Evolutionary conservation across 306 rosid species (phyloP).

Genomic region (Cucumis cinereus): DNA sequence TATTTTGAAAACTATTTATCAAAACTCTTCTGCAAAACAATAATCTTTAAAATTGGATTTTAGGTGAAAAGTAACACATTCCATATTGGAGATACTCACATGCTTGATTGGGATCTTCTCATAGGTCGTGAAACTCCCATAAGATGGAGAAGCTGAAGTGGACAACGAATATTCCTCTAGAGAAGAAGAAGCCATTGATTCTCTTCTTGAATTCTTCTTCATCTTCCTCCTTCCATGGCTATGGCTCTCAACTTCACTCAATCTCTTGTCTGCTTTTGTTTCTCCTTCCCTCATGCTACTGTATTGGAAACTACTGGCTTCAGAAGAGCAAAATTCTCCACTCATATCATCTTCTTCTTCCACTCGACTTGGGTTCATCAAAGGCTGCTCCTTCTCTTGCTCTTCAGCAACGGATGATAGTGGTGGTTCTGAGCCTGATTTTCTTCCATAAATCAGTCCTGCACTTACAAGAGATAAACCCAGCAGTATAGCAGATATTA

Average conservation of each 20-base stretch:
- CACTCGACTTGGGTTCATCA: conserved; percentile 5
- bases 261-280: neutral
- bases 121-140: conserved; percentile 72
- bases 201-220: conserved; percentile 40
- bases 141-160: conserved; percentile 46
- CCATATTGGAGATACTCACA: conserved; percentile 18
- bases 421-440: conserved; percentile 8
- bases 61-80: neutral
- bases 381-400: conserved; percentile 10
- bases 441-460: conserved; percentile 19
- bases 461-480: conserved; percentile 21
- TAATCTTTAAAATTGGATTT: neutral
- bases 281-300: conserved; percentile 13
- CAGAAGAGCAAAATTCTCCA: conserved; percentile 48
- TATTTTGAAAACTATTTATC: neutral
- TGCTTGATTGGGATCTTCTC: conserved; percentile 45
- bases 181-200: conserved; percentile 44
- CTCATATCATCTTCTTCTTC: conserved; percentile 18
- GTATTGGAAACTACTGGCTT: conserved; percentile 50
- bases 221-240: conserved; percentile 38
- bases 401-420: neutral
- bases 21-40: neutral
- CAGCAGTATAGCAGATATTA: conserved; percentile 21
- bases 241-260: neutral
- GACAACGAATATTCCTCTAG: conserved; percentile 39